Evolutionary conservation across 2,329 filamentous ascomycete genomes (phyloP), one percentile per base, ranked within the genome.

Genomic region (Talaromyces islandicus): DNA sequence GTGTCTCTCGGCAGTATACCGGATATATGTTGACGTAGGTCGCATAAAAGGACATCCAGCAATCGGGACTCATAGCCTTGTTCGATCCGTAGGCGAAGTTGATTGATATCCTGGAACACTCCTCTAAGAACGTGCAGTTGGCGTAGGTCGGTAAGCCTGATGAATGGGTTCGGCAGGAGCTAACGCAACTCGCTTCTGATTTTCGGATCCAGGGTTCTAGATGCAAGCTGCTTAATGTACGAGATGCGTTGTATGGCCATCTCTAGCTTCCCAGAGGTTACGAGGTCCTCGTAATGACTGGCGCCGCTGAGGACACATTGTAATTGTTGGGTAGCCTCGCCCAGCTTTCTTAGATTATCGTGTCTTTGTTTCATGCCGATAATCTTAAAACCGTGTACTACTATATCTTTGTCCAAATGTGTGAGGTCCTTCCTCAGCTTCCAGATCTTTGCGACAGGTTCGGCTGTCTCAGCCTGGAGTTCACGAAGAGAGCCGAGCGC

Each of bases 401-500:
- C 92, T 73, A 97, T 90, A 66, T 96, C 91, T 59, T 89, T 82
- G 70, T 99, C 93, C 6, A 99, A 80, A 46, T 85, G 85, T 62
- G 87, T 82, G 0, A 99, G 78, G 69, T 97, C 93, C 67, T 86
- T 84, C 60, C 94, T 83, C 50, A 99, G 73, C 0, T 83, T 81
- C 70, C 91, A 91, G 61, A 99, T 97, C 63, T 89, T 87, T 9
- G 88, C 82, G 2, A 97, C 92, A 3, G 93, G 97, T 59, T 95
- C 90, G 14, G 91, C 89, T 6, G 94, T 92, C 74, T 97, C 94
- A 0, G 88, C 88, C 71, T 99, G 93, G 11, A 99, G 80, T 71
- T 96, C 91, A 65, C 91, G 89, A 35, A 99, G 79, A 0, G 92
- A 96, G 0, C 94, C 92, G 0, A 99, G 80, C 0, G 94, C 94